Percentiles rank a stretch among this genome's conserved stretches.
These are phyloP conservation scores for Cornus florida DNA, from an alignment of 148 eudicot species.

Conservation along the genomic window DNA sequence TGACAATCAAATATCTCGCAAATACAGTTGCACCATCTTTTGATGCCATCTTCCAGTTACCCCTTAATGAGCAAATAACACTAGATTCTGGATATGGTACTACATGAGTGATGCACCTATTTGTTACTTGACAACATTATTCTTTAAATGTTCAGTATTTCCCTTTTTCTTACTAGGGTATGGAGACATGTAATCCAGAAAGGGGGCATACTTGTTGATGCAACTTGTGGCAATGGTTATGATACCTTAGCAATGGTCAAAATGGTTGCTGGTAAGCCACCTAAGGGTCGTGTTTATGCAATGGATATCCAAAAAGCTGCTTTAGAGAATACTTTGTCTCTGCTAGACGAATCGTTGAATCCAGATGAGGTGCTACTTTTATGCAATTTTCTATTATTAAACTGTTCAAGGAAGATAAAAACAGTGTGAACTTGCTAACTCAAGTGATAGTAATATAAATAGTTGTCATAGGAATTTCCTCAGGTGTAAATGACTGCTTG, in stretches of 20 bases:
- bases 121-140: constrained; percentile 1
- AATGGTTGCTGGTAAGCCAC: constrained; percentile 52
- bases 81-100: neutral
- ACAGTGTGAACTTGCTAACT: neutral
- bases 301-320: constrained; percentile 81
- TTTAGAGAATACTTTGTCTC: constrained; percentile 50
- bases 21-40: neutral
- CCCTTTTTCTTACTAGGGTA: constrained; percentile 37
- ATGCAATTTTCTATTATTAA: neutral
- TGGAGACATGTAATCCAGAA: constrained; percentile 70
- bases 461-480: too few species aligned
- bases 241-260: constrained; percentile 83
- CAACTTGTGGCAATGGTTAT: constrained; percentile 95
- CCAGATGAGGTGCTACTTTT: constrained; percentile 52
- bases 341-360: constrained; percentile 52
- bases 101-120: neutral
- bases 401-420: neutral
- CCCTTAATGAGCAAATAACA: neutral
- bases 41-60: neutral
- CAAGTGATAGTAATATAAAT: neutral
- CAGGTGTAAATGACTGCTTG: too few species aligned
- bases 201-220: constrained; percentile 83
- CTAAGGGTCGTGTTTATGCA: constrained; percentile 66
- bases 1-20: neutral
- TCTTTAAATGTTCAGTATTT: neutral